phyloP scores from a whole-genome alignment of 140 eudicot genomes.

The Stevia rebaudiana region DNA sequence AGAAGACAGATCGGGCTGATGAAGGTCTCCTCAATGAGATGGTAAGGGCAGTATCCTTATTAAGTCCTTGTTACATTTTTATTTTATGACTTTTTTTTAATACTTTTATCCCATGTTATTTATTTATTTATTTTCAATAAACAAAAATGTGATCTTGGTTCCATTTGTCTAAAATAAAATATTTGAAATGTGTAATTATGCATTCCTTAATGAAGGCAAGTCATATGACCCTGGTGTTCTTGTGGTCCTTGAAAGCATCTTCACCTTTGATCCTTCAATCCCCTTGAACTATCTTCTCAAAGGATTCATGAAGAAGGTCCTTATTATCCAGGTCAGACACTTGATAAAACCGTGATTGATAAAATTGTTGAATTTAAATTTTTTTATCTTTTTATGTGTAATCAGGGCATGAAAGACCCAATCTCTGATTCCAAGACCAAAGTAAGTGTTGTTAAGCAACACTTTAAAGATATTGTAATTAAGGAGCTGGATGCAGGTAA shows the following conservation, averaged over 20 bases:
- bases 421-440: conserved; percentile 52
- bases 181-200: conserved; percentile 17
- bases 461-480: conserved; percentile 42
- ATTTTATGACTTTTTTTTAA: neutral
- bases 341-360: neutral
- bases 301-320: conserved; percentile 47
- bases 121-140: neutral
- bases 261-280: conserved; percentile 78
- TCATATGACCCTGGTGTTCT: conserved; percentile 85
- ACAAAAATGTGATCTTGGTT: neutral
- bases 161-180: neutral
- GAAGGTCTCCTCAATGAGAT: conserved; percentile 74
- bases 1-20: conserved; percentile 74
- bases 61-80: neutral
- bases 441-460: conserved; percentile 52
- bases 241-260: conserved; percentile 80
- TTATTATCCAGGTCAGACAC: conserved; percentile 63
- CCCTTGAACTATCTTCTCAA: conserved; percentile 80
- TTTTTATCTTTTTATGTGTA: conserved; percentile 1
- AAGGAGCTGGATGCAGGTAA: conserved; percentile 89
- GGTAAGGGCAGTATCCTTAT: conserved; percentile 89
- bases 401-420: conserved; percentile 95
- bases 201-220: conserved; percentile 49
- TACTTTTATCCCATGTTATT: neutral
- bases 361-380: neutral